Percentiles rank a stretch among this genome's conserved stretches.
These are phyloP conservation scores for Articulospora tetracladia DNA, from an alignment of 495 filamentous ascomycete genomes.

Conservation along the genomic window DNA sequence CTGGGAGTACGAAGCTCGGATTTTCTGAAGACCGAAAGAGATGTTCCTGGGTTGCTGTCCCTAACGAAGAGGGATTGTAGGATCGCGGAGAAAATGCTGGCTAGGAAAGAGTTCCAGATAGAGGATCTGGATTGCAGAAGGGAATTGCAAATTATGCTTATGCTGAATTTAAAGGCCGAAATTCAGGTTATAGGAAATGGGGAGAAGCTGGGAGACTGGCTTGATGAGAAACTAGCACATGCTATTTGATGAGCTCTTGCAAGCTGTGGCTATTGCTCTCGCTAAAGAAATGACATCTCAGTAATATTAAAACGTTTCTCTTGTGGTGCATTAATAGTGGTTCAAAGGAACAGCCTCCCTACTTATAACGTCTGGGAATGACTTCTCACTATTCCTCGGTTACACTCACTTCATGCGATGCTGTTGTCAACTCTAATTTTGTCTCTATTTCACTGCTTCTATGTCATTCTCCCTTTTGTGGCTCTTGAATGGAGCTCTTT, in stretches of 20 bases:
- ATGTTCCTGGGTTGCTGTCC: constrained; percentile 34
- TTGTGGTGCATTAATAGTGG: too few species aligned
- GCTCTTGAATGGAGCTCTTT: too few species aligned
- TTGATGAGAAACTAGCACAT: constrained; percentile 39
- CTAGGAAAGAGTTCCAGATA: constrained; percentile 37
- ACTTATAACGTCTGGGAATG: too few species aligned
- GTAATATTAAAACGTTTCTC: too few species aligned
- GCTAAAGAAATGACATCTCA: too few species aligned
- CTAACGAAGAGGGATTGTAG: constrained; percentile 64
- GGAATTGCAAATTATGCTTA: constrained; percentile 82
- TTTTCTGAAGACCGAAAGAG: constrained; percentile 30
- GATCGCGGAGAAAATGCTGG: constrained; percentile 64
- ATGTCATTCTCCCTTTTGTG: too few species aligned
- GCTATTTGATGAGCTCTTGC: background rate
- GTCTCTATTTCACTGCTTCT: too few species aligned
- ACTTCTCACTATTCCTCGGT: too few species aligned
- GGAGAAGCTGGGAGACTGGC: constrained; percentile 60
- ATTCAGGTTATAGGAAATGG: constrained; percentile 74
- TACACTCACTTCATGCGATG: too few species aligned
- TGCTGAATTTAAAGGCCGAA: constrained; percentile 84
- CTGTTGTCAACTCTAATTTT: too few species aligned
- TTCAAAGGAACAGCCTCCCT: too few species aligned
- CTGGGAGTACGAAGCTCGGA: constrained; percentile 68
- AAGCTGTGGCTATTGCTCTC: too few species aligned
- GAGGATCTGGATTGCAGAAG: constrained; percentile 50